Evolutionary conservation across 495 filamentous ascomycete genomes (phyloP).

Genomic region (Aspergillus incahuasiensis): DNA sequence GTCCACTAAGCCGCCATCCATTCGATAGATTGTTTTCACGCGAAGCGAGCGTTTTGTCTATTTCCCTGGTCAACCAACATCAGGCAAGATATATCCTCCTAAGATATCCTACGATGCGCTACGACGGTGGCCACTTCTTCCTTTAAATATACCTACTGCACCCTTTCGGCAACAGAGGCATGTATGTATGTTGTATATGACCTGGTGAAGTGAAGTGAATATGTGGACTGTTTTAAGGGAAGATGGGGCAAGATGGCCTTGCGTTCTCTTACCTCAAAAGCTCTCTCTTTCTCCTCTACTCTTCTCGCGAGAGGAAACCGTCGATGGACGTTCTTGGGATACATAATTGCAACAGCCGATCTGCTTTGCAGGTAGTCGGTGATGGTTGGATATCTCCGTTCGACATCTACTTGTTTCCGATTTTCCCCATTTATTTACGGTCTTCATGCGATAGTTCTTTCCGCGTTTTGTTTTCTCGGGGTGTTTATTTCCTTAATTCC

Average conservation of each 20-base stretch:
- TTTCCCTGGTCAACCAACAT: background rate
- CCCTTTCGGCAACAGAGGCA: background rate
- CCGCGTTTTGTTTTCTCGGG: slow-evolving; percentile 1
- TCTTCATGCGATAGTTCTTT: background rate
- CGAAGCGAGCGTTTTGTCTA: background rate
- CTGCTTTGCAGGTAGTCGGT: background rate
- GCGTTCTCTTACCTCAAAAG: background rate
- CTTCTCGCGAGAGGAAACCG: background rate
- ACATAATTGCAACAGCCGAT: background rate
- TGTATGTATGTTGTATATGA: slow-evolving; percentile 12
- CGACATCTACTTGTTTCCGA: slow-evolving; percentile 2
- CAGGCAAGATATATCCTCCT: background rate
- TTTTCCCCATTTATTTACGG: background rate
- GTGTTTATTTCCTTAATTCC: background rate
- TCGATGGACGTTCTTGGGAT: slow-evolving; percentile 2
- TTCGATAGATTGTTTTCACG: background rate
- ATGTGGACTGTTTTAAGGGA: slow-evolving; percentile 4
- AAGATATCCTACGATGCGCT: slow-evolving; percentile 4
- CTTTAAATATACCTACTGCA: slow-evolving; percentile 18
- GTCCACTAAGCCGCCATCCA: background rate
- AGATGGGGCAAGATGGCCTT: background rate
- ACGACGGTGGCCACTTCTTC: slow-evolving; percentile 8
- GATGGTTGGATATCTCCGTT: slow-evolving; percentile 1
- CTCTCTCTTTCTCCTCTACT: too few relatives aligned
- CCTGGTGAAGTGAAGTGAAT: background rate